A percentile compares a stretch with the other conserved stretches of the same genome.
These are phyloP conservation scores for Tetramitus jugosus DNA, from an alignment of 208 protist genomes.

Conservation along the genomic window DNA sequence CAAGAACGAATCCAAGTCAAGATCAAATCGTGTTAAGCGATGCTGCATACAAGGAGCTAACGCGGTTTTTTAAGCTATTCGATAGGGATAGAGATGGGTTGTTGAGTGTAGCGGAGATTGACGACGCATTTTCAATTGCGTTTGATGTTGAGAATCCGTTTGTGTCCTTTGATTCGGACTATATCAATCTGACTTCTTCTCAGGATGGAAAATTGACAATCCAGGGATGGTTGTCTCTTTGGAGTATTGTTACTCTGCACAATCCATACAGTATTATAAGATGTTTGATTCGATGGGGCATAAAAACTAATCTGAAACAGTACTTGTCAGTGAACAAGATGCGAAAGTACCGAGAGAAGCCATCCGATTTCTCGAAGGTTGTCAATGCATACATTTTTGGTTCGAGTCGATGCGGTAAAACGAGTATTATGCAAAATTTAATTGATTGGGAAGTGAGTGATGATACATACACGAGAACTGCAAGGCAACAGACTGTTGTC, in stretches of 20 bases:
- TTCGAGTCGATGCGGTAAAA: neutral
- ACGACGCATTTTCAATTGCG: neutral
- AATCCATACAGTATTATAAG: neutral
- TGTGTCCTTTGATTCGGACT: neutral
- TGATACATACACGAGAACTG: neutral
- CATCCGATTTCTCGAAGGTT: neutral
- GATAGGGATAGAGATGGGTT: neutral
- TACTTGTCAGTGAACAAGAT: neutral
- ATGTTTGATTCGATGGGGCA: neutral
- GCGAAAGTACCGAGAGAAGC: neutral
- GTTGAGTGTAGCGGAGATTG: neutral
- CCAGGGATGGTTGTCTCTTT: neutral
- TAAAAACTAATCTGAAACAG: neutral
- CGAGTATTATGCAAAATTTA: neutral
- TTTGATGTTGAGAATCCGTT: too few species aligned
- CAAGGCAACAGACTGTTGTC: neutral
- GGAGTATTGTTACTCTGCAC: neutral
- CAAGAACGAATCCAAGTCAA: neutral
- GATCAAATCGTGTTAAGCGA: neutral
- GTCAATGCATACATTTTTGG: neutral
- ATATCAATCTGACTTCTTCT: neutral
- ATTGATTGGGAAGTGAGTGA: neutral
- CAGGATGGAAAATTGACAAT: neutral
- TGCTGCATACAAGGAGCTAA: neutral
- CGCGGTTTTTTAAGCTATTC: neutral